phyloP scores from a whole-genome alignment of 176 grass and related monocot species.

The Aegilops sharonensis region DNA sequence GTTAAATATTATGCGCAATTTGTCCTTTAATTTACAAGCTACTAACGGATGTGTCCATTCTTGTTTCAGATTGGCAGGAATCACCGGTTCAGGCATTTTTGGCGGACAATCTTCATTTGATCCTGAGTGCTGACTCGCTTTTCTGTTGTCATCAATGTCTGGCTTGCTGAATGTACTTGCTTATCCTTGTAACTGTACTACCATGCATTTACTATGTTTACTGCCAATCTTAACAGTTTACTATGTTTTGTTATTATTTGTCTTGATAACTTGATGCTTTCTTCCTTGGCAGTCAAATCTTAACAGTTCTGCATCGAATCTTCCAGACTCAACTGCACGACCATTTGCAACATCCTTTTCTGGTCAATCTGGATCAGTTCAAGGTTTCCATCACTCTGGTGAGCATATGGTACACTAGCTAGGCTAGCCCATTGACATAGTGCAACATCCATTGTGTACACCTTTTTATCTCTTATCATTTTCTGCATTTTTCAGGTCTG shows the following conservation, averaged over 20 bases:
- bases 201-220: neutral
- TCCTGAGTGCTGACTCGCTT: conserved; percentile 36
- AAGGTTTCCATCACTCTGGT: conserved; percentile 92
- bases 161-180: conserved; percentile 70
- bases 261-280: neutral
- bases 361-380: conserved; percentile 65
- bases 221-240: neutral
- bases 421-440: neutral
- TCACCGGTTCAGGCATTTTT: conserved; percentile 27
- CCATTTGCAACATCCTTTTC: conserved; percentile 78
- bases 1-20: neutral
- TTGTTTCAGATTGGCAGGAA: conserved; percentile 52
- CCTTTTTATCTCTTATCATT: conserved; percentile 3
- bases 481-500: conserved; percentile 50
- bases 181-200: conserved; percentile 8
- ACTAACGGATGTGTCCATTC: conserved; percentile 25
- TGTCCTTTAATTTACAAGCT: conserved; percentile 3
- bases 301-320: conserved; percentile 76
- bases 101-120: conserved; percentile 49
- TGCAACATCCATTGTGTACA: neutral
- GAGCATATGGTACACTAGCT: conserved; percentile 30
- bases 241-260: neutral
- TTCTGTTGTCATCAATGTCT: conserved; percentile 56
- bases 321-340: conserved; percentile 78
- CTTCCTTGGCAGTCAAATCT: conserved; percentile 64